A percentile compares a stretch with the other conserved stretches of the same genome.
These are phyloP conservation scores for Excoecaria agallocha DNA, from an alignment of 345 rosid genomes.

Conservation along the genomic window DNA sequence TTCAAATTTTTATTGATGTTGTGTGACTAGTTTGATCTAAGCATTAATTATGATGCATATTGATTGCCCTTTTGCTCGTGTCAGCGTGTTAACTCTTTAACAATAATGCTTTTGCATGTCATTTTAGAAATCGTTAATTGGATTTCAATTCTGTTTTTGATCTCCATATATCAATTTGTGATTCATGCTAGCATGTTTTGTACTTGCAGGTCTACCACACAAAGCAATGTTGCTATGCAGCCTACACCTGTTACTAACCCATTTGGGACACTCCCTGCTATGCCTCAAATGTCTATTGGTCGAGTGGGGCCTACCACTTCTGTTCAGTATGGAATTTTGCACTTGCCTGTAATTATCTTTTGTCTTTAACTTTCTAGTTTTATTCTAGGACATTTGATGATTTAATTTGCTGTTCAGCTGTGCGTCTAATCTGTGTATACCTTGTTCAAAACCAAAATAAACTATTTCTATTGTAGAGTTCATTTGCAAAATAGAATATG, in stretches of 20 bases:
- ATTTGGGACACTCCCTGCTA: conserved; percentile 85
- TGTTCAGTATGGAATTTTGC: conserved; percentile 86
- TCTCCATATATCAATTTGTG: neutral
- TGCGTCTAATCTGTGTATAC: neutral
- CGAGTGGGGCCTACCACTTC: conserved; percentile 71
- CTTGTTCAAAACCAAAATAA: neutral
- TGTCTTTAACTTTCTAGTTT: conserved; percentile 11
- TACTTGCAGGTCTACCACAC: conserved; percentile 49
- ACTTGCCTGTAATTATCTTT: conserved; percentile 65
- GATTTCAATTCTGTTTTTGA: neutral
- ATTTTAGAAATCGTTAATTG: neutral
- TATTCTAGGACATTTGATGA: neutral
- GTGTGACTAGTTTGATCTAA: neutral
- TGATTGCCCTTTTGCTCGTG: neutral
- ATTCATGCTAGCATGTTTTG: conserved; percentile 7
- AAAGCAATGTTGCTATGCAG: conserved; percentile 48
- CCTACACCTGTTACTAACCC: conserved; percentile 62
- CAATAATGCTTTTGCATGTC: neutral
- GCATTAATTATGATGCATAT: neutral
- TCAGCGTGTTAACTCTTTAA: neutral
- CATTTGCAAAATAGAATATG: neutral
- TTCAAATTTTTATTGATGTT: neutral
- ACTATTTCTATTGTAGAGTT: neutral
- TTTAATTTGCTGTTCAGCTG: neutral
- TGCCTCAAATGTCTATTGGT: conserved; percentile 83